These are phyloP conservation scores for Arachnomyces sp. DNA, from an alignment of 2,329 filamentous ascomycete genomes.

Conservation along the genomic window DNA sequence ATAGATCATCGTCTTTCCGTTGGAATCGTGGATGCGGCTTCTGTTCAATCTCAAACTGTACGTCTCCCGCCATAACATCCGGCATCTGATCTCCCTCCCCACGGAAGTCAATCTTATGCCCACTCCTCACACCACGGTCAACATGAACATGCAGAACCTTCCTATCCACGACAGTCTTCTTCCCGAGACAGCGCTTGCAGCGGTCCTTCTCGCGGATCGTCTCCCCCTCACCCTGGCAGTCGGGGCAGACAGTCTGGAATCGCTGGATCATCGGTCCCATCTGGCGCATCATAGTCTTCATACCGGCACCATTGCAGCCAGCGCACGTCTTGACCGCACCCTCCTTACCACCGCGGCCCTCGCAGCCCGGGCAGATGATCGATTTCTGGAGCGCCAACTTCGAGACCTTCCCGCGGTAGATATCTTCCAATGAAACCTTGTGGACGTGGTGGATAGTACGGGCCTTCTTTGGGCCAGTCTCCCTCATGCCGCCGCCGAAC, in stretches of 20 bases:
- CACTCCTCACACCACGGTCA: constrained; percentile 84
- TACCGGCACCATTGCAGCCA: constrained; percentile 86
- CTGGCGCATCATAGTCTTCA: constrained; percentile 99
- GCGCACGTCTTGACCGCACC: constrained; percentile 90
- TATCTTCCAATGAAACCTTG: constrained; percentile 95
- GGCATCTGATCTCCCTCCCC: constrained; percentile 95
- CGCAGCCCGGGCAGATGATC: constrained; percentile 90
- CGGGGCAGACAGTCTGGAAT: constrained; percentile 97
- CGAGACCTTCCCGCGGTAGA: constrained; percentile 95
- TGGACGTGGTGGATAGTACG: constrained; percentile 96
- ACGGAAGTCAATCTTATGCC: constrained; percentile 93
- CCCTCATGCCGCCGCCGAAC: constrained; percentile 70
- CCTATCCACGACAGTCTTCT: constrained; percentile 95
- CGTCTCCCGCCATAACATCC: constrained; percentile 86
- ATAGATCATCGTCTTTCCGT: constrained; percentile 89
- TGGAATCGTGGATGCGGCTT: constrained; percentile 96
- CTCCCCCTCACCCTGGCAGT: constrained; percentile 96
- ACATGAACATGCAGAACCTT: constrained; percentile 98
- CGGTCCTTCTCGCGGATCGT: constrained; percentile 94
- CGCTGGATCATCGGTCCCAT: constrained; percentile 99
- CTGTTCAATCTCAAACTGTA: constrained; percentile 98
- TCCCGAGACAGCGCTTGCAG: constrained; percentile 92
- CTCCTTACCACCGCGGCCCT: constrained; percentile 91
- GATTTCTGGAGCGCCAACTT: constrained; percentile 97
- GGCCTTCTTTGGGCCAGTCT: constrained; percentile 78